Base-by-base conservation (phyloP, 371 early-diverging fungal genomes). In the Choanephora cucurbitarum region DNA sequence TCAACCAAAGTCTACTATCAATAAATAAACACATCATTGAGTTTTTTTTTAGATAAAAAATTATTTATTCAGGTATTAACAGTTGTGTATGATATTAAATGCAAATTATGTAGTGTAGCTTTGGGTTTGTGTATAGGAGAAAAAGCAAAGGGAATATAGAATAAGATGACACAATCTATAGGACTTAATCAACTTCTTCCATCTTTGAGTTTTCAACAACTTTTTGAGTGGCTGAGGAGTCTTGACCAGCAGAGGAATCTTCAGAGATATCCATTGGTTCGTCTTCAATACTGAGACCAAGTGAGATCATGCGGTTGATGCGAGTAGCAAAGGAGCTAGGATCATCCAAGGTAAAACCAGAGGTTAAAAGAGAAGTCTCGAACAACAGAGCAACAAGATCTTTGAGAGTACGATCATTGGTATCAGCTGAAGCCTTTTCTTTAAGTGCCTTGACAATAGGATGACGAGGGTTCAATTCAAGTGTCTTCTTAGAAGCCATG, bases 401-500 rank as follows among this genome's bases (percentile, higher is more conserved):
- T 83, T 93, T 91, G 67, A 93, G 91, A 60, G 94, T 94, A 81
- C 89, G 91, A 85, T 94, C 94, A 79, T 89, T 89, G 82, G 92
- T 89, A 86, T 95, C 95, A 49, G 57, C 70, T 44, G 62, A 85
- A 34, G 94, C 88, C 86, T 93, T 93, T 64, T 73, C 76, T 82
- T 92, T 91, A 62, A 98, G 86, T 51, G 92, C 79, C 81, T 91
- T 88, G 84, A 97, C 80, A 75, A 97, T 95, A 34, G 94, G 71
- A 84, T 98, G 91, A 56, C 81, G 69, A 68, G 97, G 96, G 89
- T 98, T 97, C 77, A 98, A 79, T 76, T 97, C 97, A 51, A 98
- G 81, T 44, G 93, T 96, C 90, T 97, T 96, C 92, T 98, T 98
- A 70, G 90, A 90, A 37, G 91, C 92, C 96, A 96, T 95, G 91